These are phyloP conservation scores for Arthrobotrys entomopaga DNA, from an alignment of 2,329 filamentous ascomycete species.

Conservation along the genomic window DNA sequence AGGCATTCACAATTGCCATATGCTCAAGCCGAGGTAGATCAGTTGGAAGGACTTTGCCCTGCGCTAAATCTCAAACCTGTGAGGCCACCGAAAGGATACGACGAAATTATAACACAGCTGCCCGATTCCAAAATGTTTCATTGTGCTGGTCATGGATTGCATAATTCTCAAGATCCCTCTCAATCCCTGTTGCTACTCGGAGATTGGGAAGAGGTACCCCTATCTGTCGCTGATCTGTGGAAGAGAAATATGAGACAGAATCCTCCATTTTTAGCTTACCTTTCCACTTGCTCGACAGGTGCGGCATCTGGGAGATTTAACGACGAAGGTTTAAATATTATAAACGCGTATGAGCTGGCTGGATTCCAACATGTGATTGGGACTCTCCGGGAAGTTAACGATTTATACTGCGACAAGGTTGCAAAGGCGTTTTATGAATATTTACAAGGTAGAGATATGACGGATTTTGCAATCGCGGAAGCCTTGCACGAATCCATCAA, in stretches of 20 bases:
- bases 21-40: slow-evolving; percentile 6
- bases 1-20: slow-evolving; percentile 4
- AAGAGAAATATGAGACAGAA: neutral
- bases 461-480: neutral
- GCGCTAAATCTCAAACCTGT: slow-evolving; percentile 7
- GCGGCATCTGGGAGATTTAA: slow-evolving; percentile 57
- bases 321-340: slow-evolving; percentile 62
- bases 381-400: slow-evolving; percentile 62
- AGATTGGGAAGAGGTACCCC: slow-evolving; percentile 57
- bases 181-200: slow-evolving; percentile 60
- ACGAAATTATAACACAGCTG: slow-evolving; percentile 58
- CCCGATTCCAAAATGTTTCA: slow-evolving; percentile 62
- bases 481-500: neutral
- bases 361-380: slow-evolving; percentile 59
- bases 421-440: slow-evolving; percentile 59
- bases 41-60: neutral
- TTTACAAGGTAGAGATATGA: neutral
- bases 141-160: slow-evolving; percentile 63
- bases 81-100: neutral
- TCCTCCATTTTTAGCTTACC: slow-evolving; percentile 25
- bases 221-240: slow-evolving; percentile 61
- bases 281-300: slow-evolving; percentile 64
- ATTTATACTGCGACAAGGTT: slow-evolving; percentile 60
- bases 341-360: slow-evolving; percentile 62
- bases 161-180: slow-evolving; percentile 59